Percentiles rank a stretch among this genome's conserved stretches.
phyloP scores from a whole-genome alignment of 768 basidiomycete species.

The Gloeophyllum trabeum region DNA sequence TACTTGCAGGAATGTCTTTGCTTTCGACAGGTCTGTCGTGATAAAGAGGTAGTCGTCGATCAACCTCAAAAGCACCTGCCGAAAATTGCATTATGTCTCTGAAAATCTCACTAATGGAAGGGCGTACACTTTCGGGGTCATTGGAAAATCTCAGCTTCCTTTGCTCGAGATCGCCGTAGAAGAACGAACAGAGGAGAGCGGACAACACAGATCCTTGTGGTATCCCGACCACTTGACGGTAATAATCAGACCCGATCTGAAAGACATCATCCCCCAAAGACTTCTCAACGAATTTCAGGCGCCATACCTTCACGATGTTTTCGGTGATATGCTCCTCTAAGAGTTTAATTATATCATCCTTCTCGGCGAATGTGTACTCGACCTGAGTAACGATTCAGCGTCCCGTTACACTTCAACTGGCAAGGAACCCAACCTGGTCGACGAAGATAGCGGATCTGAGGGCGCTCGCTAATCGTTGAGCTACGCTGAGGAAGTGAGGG shows the following conservation, averaged over 20 bases:
- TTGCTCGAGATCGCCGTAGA: slow-evolving; percentile 86
- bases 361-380: slow-evolving; percentile 38
- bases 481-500: slow-evolving; percentile 62
- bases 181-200: slow-evolving; percentile 84
- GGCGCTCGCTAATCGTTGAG: slow-evolving; percentile 49
- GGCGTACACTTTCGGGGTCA: slow-evolving; percentile 52
- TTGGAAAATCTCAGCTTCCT: slow-evolving; percentile 38
- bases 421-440: no score
- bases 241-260: slow-evolving; percentile 74
- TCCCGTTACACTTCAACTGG: no score
- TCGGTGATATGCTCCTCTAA: slow-evolving; percentile 85
- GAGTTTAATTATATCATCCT: slow-evolving; percentile 53
- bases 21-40: slow-evolving; percentile 51
- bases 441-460: slow-evolving; percentile 75
- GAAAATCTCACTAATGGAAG: background rate
- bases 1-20: slow-evolving; percentile 54
- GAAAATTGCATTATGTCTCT: slow-evolving; percentile 30
- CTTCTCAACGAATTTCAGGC: background rate
- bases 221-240: slow-evolving; percentile 86
- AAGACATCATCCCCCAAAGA: background rate
- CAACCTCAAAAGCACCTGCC: slow-evolving; percentile 47
- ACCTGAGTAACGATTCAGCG: no score
- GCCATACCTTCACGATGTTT: slow-evolving; percentile 77
- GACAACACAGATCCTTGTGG: slow-evolving; percentile 98
- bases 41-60: slow-evolving; percentile 95